A percentile compares a stretch with the other conserved stretches of the same genome.
Evolutionary conservation across 1,284 basidiomycete genomes (phyloP).

Genomic region (Ceratobasidium sp.): DNA sequence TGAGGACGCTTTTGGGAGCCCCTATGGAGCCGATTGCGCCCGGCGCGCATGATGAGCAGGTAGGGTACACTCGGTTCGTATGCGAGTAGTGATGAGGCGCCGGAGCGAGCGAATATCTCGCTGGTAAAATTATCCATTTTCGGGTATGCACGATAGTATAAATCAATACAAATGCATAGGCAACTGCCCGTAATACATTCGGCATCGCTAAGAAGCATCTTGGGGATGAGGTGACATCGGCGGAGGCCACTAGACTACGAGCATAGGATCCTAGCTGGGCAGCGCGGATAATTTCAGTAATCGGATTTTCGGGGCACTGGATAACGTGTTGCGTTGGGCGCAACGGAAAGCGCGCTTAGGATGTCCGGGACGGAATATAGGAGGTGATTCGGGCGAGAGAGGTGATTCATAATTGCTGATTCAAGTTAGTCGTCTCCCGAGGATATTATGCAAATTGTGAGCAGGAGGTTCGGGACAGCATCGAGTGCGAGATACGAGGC

Average conservation of each 20-base stretch:
- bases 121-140: too few species aligned
- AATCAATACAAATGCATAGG: background rate
- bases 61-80: background rate
- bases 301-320: constrained; percentile 35
- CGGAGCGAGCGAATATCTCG: background rate
- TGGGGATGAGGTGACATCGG: constrained; percentile 29
- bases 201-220: background rate
- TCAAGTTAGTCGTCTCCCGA: constrained; percentile 27
- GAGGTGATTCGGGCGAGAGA: background rate
- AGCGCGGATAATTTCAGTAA: constrained; percentile 31
- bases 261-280: background rate
- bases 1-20: background rate
- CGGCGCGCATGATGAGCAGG: too few species aligned
- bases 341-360: constrained; percentile 15
- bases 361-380: constrained; percentile 28
- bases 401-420: constrained; percentile 25
- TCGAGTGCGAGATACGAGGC: constrained; percentile 22
- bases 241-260: constrained; percentile 27
- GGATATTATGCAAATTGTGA: constrained; percentile 34
- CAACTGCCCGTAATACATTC: too few species aligned
- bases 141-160: too few species aligned
- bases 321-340: constrained; percentile 35
- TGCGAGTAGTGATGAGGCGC: background rate
- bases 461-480: constrained; percentile 25
- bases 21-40: background rate